Evolutionary conservation across 495 filamentous ascomycete genomes (phyloP), one percentile per base, ranked within the genome.

Genomic region (Penicillium antarcticum): DNA sequence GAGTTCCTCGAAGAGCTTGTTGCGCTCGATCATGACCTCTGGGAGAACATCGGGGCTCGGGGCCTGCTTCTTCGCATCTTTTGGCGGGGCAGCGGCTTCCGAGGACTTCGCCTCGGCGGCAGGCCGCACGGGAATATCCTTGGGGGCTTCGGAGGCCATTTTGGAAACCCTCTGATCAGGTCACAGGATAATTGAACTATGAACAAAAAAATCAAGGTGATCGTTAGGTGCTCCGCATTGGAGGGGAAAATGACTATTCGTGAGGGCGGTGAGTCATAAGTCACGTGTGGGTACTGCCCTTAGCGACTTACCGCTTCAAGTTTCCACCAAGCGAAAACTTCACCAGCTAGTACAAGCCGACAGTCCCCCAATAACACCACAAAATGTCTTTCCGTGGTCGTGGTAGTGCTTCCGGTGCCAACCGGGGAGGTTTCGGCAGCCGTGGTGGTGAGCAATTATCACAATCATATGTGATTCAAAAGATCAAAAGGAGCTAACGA

Each of bases 1-100:
- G 21, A 97, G 72, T 58, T 85, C 82, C 54, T 97, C 86, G 72
- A 97, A 98, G 6, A 98, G 70, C 23, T 84, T 75, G 61, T 97
- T 87, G 26, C 94, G 86, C 59, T 92, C 80, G 56, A 89, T 72
- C 54, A 97, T 78, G 68, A 87, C 95, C n/a, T 83, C 79, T 17
- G 92, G 87, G 24, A 84, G 76, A n/a, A 82, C 80, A 34, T 78
- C 63, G 52, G 56, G 34, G 42, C 56, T 55, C 53, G 57, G 48
- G 38, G 60, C 58, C 53, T 57, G 39, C 33, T 72, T 66, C 37
- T 66, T 66, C 40, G 52, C 52, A 51, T 57, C 51, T 10, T 65
- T 63, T 48, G 57, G 60, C 58, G 65, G 62, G 60, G 65, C 57
- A 72, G 62, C 58, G 52, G 62, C 29, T 52, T 58, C 53, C 38